A percentile compares a stretch with the other conserved stretches of the same genome.
phyloP scores from a whole-genome alignment of 2,329 filamentous ascomycete species.

The Penicillium sp. region DNA sequence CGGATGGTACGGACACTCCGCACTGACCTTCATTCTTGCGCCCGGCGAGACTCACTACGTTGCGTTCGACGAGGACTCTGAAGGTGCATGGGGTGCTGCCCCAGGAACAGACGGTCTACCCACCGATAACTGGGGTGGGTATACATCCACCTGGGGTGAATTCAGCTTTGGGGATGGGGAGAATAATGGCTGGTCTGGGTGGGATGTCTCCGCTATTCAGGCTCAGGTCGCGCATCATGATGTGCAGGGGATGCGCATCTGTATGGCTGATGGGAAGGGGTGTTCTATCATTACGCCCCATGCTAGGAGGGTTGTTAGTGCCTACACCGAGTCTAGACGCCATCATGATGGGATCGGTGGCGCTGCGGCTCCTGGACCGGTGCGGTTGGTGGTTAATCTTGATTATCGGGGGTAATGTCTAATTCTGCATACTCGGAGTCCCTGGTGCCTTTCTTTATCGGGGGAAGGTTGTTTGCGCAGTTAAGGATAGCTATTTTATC shows the following conservation, averaged over 20 bases:
- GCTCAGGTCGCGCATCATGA: conserved; percentile 27
- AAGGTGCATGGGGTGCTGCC: conserved; percentile 37
- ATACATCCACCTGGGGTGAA: conserved; percentile 38
- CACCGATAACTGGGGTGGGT: conserved; percentile 30
- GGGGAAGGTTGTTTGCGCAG: background rate
- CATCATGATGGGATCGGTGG: conserved; percentile 36
- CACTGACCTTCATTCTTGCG: conserved; percentile 30
- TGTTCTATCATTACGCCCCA: conserved; percentile 29
- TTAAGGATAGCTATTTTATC: background rate
- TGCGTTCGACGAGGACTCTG: conserved; percentile 38
- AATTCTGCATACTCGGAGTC: conserved; percentile 3
- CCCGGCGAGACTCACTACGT: conserved; percentile 34
- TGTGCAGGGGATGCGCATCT: conserved; percentile 37
- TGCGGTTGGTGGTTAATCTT: conserved; percentile 26
- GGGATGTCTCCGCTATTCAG: conserved; percentile 42
- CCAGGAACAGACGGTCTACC: conserved; percentile 26
- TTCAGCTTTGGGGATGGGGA: conserved; percentile 34
- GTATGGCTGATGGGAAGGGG: conserved; percentile 20
- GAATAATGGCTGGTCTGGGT: conserved; percentile 38
- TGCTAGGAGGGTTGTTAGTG: conserved; percentile 24
- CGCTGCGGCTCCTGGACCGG: conserved; percentile 27
- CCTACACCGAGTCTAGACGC: conserved; percentile 26
- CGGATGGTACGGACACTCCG: conserved; percentile 37
- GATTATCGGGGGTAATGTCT: conserved; percentile 24
- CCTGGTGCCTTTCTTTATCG: background rate